These are phyloP conservation scores for Eleusine coracana DNA, from an alignment of 176 grass and related monocot species.

Conservation along the genomic window DNA sequence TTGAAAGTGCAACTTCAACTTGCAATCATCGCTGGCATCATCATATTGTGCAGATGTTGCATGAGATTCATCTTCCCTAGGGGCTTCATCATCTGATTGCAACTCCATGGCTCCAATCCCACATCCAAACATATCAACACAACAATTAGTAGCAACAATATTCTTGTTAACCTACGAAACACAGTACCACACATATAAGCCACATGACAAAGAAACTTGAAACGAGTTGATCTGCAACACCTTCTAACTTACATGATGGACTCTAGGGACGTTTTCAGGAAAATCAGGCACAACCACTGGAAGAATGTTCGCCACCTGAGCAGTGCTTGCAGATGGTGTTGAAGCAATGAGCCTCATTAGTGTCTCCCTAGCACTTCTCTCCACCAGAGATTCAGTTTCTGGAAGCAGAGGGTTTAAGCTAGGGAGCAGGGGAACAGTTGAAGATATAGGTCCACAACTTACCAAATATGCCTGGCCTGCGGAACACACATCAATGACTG, in stretches of 20 bases:
- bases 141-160: conserved; percentile 24
- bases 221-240: background rate
- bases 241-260: conserved; percentile 47
- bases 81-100: conserved; percentile 24
- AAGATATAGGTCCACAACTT: conserved; percentile 80
- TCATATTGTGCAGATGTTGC: conserved; percentile 24
- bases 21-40: conserved; percentile 10
- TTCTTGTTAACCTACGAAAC: conserved; percentile 48
- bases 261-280: conserved; percentile 36
- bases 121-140: conserved; percentile 45
- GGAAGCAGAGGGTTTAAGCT: conserved; percentile 68
- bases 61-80: conserved; percentile 17
- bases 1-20: conserved; percentile 26
- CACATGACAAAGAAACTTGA: background rate
- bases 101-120: conserved; percentile 32
- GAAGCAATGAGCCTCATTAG: conserved; percentile 84
- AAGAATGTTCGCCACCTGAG: conserved; percentile 58
- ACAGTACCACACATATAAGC: conserved; percentile 20
- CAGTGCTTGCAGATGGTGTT: conserved; percentile 42
- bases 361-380: conserved; percentile 93
- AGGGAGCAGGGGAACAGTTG: conserved; percentile 64
- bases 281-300: conserved; percentile 47
- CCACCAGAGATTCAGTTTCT: conserved; percentile 63
- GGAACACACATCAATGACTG: conserved; percentile 86
- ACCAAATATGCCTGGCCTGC: conserved; percentile 86